Conservation (phyloP, 495 filamentous ascomycete species). For the Penicillium angulare region DNA sequence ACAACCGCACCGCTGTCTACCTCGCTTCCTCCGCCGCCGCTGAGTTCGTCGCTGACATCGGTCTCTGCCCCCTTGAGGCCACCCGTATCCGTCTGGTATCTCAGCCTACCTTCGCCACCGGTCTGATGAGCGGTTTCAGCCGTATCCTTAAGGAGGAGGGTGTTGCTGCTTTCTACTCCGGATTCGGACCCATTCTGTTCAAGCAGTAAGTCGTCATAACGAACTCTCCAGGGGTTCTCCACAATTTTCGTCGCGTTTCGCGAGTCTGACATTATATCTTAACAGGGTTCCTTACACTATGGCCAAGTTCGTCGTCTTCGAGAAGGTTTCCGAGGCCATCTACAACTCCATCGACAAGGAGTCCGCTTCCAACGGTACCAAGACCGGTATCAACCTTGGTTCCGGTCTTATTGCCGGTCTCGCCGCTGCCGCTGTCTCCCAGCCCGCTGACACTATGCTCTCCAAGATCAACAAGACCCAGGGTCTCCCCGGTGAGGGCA, state of each 20-base stretch:
- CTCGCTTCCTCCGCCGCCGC: conserved; percentile 78
- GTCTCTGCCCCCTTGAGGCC: conserved; percentile 89
- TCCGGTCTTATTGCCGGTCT: conserved; percentile 97
- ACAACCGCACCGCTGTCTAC: conserved; percentile 88
- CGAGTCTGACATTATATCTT: conserved; percentile 10
- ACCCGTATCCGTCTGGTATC: conserved; percentile 95
- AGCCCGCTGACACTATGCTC: conserved; percentile 99
- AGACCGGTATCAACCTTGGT: conserved; percentile 92
- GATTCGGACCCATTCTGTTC: conserved; percentile 90
- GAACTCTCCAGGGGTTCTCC: too few relatives aligned
- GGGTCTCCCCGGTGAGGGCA: conserved; percentile 93
- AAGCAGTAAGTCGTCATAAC: conserved; percentile 96
- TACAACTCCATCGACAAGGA: conserved; percentile 75
- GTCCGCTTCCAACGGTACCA: conserved; percentile 63
- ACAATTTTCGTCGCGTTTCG: neutral
- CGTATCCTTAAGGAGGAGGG: conserved; percentile 87
- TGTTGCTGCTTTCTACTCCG: conserved; percentile 88
- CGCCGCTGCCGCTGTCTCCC: conserved; percentile 92
- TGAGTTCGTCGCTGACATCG: conserved; percentile 94
- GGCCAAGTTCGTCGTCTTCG: conserved; percentile 99
- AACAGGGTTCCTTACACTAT: conserved; percentile 96
- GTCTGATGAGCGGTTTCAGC: conserved; percentile 75
- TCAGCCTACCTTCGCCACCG: conserved; percentile 80
- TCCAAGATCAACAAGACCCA: conserved; percentile 99
- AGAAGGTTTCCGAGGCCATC: conserved; percentile 86